Evolutionary conservation across 331 rosid species (phyloP), one percentile per base, ranked within the genome.

Genomic region (Ulmus americana): DNA sequence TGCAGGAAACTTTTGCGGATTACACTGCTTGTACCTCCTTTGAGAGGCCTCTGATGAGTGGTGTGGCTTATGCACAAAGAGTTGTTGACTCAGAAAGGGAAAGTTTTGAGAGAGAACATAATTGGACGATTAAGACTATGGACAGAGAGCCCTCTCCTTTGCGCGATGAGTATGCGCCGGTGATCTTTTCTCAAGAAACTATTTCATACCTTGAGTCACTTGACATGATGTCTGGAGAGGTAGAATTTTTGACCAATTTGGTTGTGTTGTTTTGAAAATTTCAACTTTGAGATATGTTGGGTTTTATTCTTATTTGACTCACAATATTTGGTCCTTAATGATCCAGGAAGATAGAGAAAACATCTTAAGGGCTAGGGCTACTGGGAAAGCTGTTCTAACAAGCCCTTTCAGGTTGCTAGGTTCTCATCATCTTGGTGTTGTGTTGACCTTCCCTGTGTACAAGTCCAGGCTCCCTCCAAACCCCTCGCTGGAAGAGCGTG

Each of bases 141-240:
- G 81, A 84, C 81, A 87, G 82, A 59, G 78, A 84, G 55, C 87
- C 96, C 42, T 90, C 97, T 1, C 92, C 77, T 0, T 55, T 80
- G 64, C 79, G 97, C 68, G 99, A 94, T 67, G 99, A 90, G 85
- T 94, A 94, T 74, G 99, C 97, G 16, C 95, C 99, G 0, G 99
- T 94, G 59, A 94, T 94, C 70, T 94, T 94, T 65, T 84, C 90
- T 0, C 99, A 90, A 70, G 96, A 90, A 80, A 94, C 96, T 3
- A 1, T 94, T 64, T 85, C 99, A 60, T 90, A 94, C 72, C 82
- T 94, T 13, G 86, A 87, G 69, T 90, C 97, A 64, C 66, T 94
- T 39, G 99, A 94, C 82, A 94, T 94, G 99, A 94, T 94, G 99
- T 94, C 99, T 0, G 99, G 99, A 64, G 95, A 94, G 99, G 99